phyloP scores from a whole-genome alignment of 768 basidiomycete genomes.

The Mycena venus region DNA sequence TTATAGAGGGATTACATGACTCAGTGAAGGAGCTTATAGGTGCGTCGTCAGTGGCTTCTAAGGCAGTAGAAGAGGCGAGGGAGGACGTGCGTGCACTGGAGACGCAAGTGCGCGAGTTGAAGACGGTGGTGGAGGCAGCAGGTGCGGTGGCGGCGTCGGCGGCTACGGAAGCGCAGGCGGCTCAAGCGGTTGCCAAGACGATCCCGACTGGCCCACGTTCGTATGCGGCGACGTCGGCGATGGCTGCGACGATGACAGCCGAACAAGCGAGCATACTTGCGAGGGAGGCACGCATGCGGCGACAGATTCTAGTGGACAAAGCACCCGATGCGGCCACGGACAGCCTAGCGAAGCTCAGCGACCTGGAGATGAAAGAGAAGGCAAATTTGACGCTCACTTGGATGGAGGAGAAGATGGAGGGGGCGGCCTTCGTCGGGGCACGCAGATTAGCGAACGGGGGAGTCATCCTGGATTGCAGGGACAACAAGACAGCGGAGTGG shows the following conservation, averaged over 20 bases:
- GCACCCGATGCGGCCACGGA: neutral
- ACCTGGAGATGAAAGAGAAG: slow-evolving; percentile 3
- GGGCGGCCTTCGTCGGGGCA: slow-evolving; percentile 1
- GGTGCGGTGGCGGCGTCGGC: neutral
- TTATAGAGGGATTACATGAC: too few species aligned
- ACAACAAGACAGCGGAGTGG: neutral
- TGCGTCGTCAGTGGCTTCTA: too few species aligned
- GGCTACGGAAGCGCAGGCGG: neutral
- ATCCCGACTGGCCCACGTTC: neutral
- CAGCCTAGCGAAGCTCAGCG: neutral
- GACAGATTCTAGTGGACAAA: slow-evolving; percentile 1
- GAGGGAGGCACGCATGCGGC: neutral
- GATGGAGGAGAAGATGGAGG: neutral
- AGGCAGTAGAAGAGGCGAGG: neutral
- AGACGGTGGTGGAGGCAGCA: neutral
- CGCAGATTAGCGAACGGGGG: neutral
- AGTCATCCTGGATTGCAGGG: slow-evolving; percentile 5
- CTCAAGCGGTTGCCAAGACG: neutral
- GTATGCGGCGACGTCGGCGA: neutral
- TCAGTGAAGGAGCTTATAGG: too few species aligned
- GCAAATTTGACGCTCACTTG: neutral
- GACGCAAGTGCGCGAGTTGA: neutral
- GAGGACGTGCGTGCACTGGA: neutral
- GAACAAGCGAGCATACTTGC: neutral
- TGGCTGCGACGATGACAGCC: neutral